phyloP scores from a whole-genome alignment of 2,329 filamentous ascomycete species.

The Penicillium occitanis region DNA sequence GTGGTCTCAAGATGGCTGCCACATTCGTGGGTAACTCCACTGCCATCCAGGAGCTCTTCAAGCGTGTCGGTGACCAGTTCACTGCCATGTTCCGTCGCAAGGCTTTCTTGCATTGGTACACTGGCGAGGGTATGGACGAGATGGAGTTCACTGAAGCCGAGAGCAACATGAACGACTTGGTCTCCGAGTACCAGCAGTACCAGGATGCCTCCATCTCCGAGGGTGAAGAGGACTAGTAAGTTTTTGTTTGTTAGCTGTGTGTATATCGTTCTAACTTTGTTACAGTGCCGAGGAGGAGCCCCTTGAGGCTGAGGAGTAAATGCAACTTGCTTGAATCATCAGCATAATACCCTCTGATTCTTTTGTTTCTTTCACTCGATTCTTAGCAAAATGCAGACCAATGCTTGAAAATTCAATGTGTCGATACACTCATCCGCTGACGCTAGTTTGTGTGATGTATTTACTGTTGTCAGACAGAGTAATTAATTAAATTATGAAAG shows the following conservation, averaged over 20 bases:
- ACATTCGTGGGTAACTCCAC: conserved; percentile 99
- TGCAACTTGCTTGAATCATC: conserved; percentile 14
- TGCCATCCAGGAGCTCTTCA: conserved; percentile 99
- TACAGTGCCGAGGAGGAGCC: conserved; percentile 71
- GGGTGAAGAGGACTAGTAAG: conserved; percentile 86
- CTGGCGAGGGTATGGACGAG: conserved; percentile 99
- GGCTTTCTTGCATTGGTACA: conserved; percentile 99
- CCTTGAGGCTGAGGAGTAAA: conserved; percentile 70
- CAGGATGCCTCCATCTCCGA: conserved; percentile 98
- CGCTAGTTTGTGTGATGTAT: conserved; percentile 13
- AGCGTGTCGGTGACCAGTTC: conserved; percentile 99
- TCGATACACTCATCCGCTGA: conserved; percentile 15
- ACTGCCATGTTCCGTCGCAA: conserved; percentile 99
- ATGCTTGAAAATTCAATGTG: conserved; percentile 2
- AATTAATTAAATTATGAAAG: conserved; percentile 13
- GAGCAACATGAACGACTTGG: conserved; percentile 99
- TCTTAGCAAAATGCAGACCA: conserved; percentile 2
- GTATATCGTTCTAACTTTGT: conserved; percentile 24
- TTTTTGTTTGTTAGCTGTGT: conserved; percentile 7
- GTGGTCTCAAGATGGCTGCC: conserved; percentile 97
- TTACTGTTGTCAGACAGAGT: conserved; percentile 16
- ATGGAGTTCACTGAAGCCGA: conserved; percentile 99
- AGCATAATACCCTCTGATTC: conserved; percentile 23
- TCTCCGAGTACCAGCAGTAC: conserved; percentile 99
- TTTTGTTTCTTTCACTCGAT: conserved; percentile 8